Base-by-base conservation (phyloP, 73 alveolate genomes). In the Paramecium pentaurelia region DNA sequence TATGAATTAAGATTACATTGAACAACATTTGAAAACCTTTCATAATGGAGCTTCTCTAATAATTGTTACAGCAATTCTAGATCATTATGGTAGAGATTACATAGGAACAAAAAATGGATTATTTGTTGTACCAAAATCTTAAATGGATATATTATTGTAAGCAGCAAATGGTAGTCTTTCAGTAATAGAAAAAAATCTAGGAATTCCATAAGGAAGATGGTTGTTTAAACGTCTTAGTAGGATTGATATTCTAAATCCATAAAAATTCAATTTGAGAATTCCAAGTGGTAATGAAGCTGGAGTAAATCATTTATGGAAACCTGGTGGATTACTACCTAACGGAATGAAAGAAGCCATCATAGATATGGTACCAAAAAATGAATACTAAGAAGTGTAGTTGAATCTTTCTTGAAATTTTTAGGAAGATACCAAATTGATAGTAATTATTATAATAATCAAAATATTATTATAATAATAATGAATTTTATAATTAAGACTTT, bases 101-200 rank as follows among this genome's bases (percentile, higher is more conserved):
- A 44, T 80, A 25, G 91, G 91, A 80, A 47, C 36, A 3, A 22
- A 44, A 47, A 49, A 80, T 80, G 91, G 91, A 42, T 80, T 32
- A 42, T 80, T 45, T 80, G 34, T 80, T 44, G 58, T 80, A 42
- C 91, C 91, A 18, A 18, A 27, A 47, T 32, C 18, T 10, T 8
- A 80, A 49, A 80, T 80, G 91, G 91, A 80, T 45, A 12, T 2
- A 4, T 36, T 80, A 27, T 80, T 80, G 16, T 12, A 45, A 25
- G 58, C 47, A 20, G 77, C 91, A 25, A 42, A 20, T 20, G 91
- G 91, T 5, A 47, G 34, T 28, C 51, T 80, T n/a, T 25, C 44
- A 44, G 8, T 44, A 25, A 14, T 80, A 0, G 91, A 80, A 38
- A 42, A 80, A 27, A 49, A 80, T 45, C 75, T 80, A 20, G 91